These are phyloP conservation scores for Sanghuangporus sanghuang DNA, from an alignment of 1,284 basidiomycete genomes.

Conservation along the genomic window DNA sequence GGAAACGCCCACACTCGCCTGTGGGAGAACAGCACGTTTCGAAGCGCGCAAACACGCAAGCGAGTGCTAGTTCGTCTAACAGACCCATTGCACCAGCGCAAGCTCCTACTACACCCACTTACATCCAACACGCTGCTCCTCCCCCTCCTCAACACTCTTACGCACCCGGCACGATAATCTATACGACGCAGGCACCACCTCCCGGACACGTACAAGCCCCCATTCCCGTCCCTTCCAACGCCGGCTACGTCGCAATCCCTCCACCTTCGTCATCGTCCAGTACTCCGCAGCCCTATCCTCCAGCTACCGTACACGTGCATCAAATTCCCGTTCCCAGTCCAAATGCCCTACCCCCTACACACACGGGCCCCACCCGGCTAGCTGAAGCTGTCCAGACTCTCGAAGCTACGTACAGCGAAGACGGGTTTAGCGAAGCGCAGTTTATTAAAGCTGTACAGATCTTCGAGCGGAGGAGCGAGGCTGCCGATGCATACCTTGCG, in stretches of 20 bases:
- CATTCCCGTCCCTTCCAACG: not conserved
- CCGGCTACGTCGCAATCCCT: not conserved
- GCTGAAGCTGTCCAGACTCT: constrained; percentile 5
- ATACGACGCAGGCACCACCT: too few relatives aligned
- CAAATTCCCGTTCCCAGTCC: not conserved
- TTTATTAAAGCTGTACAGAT: constrained; percentile 12
- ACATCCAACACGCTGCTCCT: too few relatives aligned
- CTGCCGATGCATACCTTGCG: constrained; percentile 11
- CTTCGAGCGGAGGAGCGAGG: constrained; percentile 4
- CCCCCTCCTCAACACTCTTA: too few relatives aligned
- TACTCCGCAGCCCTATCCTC: not conserved
- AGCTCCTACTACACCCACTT: too few relatives aligned
- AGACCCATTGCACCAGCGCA: too few relatives aligned
- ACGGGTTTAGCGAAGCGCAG: constrained; percentile 3
- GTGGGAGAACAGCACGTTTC: not conserved
- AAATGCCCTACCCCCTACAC: not conserved
- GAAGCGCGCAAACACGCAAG: not conserved
- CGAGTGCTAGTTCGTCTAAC: not conserved
- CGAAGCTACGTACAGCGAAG: not conserved
- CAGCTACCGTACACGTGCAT: not conserved
- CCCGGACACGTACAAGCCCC: too few relatives aligned
- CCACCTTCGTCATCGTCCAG: too few relatives aligned
- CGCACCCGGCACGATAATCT: too few relatives aligned
- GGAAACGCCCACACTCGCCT: constrained; percentile 3
- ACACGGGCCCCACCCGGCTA: not conserved